These are phyloP conservation scores for Phytomonas sp. DNA, from an alignment of 208 protist genomes.

Conservation along the genomic window DNA sequence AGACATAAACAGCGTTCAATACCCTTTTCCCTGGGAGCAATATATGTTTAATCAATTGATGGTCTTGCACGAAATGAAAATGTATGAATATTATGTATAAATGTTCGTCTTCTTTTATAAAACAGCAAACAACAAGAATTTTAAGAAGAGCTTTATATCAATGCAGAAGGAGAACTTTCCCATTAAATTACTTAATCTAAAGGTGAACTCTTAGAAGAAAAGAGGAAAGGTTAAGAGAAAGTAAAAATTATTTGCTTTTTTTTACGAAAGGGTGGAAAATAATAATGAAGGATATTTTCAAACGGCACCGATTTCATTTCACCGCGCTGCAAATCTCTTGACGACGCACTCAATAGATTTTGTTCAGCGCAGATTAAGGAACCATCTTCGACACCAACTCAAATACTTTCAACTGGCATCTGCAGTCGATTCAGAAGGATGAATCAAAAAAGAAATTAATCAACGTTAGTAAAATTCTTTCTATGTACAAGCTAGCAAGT, in stretches of 20 bases:
- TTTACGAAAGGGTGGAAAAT: not conserved
- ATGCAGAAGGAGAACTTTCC: not conserved
- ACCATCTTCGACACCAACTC: slow-evolving; percentile 6
- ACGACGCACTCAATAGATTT: not conserved
- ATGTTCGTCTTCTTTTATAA: not conserved
- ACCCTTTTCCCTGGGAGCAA: not conserved
- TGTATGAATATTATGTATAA: not conserved
- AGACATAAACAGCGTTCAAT: not conserved
- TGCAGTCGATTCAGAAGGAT: not conserved
- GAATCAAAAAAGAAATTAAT: slow-evolving; percentile 10
- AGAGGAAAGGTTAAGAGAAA: not conserved
- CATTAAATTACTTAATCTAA: not conserved
- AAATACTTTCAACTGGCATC: not conserved
- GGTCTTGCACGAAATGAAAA: not conserved
- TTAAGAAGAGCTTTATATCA: not conserved
- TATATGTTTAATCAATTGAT: not conserved
- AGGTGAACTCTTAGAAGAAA: not conserved
- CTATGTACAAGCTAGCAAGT: slow-evolving; percentile 1
- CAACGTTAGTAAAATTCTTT: not conserved
- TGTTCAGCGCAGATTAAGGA: not conserved
- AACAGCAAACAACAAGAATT: not conserved
- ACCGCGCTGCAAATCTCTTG: not conserved
- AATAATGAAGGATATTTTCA: not conserved
- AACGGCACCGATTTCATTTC: not conserved
- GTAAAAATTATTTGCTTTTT: not conserved